These are phyloP conservation scores for Fusarium proliferatum DNA, from an alignment of 2,329 filamentous ascomycete species.

Conservation along the genomic window DNA sequence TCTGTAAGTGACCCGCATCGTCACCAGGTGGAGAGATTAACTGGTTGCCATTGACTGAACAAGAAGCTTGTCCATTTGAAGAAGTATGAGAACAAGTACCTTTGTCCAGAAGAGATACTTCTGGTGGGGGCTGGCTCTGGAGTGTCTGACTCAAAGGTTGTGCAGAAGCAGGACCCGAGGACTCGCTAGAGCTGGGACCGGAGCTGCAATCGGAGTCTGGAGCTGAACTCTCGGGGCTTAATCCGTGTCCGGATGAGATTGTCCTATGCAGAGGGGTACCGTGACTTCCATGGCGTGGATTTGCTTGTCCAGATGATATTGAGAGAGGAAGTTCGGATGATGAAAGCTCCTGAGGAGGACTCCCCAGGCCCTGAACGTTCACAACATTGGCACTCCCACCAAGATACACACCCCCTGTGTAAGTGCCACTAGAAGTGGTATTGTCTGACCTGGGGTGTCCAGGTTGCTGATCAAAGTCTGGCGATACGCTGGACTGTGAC, in stretches of 20 bases:
- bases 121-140: not conserved
- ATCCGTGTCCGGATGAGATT: not conserved
- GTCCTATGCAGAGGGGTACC: not conserved
- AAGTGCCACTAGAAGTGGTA: not conserved
- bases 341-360: not conserved
- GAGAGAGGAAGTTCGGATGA: not conserved
- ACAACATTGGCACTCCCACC: not conserved
- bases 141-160: not conserved
- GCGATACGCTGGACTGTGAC: not conserved
- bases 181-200: not conserved
- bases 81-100: not conserved
- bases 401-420: slow-evolving; percentile 7
- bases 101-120: not conserved
- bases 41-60: not conserved
- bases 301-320: not conserved
- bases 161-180: not conserved
- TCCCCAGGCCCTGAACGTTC: slow-evolving; percentile 1
- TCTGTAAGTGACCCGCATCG: not conserved
- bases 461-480: not conserved
- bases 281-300: not conserved
- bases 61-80: not conserved
- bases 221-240: not conserved
- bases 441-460: not conserved
- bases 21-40: not conserved
- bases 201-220: not conserved